Evolutionary conservation across 768 basidiomycete genomes (phyloP).

Genomic region (Dacryopinax spathularia): DNA sequence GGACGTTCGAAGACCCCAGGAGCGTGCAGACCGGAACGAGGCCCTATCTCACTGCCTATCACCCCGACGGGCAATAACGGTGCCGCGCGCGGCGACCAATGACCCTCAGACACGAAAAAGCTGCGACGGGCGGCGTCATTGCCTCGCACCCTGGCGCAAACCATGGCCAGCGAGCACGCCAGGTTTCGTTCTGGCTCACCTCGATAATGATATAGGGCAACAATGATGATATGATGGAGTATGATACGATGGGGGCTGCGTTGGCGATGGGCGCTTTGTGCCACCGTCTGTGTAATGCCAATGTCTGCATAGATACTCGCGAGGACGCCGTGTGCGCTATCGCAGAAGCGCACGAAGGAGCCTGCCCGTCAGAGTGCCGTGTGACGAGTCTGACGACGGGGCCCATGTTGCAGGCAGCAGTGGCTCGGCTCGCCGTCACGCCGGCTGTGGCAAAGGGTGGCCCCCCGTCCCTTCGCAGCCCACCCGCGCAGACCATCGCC

Average conservation of each 20-base stretch:
- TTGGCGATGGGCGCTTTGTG: not conserved
- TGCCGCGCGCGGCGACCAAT: not conserved
- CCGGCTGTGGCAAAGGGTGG: constrained; percentile 4
- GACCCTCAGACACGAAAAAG: constrained; percentile 3
- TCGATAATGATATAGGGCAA: no score
- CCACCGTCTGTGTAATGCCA: not conserved
- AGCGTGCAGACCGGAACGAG: no score
- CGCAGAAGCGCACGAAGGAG: constrained; percentile 4
- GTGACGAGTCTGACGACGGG: constrained; percentile 5
- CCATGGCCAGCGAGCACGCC: constrained; percentile 3
- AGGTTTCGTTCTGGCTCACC: no score
- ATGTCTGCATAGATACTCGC: not conserved
- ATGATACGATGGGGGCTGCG: no score
- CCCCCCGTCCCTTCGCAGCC: not conserved
- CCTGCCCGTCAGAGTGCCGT: constrained; percentile 2
- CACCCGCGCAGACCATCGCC: not conserved
- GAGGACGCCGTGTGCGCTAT: constrained; percentile 1
- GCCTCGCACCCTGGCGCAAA: constrained; percentile 3
- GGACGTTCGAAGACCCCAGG: not conserved
- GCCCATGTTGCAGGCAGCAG: constrained; percentile 3
- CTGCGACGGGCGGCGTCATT: constrained; percentile 1
- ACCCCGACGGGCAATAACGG: not conserved
- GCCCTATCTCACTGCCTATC: constrained; percentile 1
- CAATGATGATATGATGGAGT: no score
- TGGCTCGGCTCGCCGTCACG: constrained; percentile 3